A percentile compares a stretch with the other conserved stretches of the same genome.
Evolutionary conservation across 2,329 filamentous ascomycete genomes (phyloP).

Genomic region (Boeremia lycopersici): DNA sequence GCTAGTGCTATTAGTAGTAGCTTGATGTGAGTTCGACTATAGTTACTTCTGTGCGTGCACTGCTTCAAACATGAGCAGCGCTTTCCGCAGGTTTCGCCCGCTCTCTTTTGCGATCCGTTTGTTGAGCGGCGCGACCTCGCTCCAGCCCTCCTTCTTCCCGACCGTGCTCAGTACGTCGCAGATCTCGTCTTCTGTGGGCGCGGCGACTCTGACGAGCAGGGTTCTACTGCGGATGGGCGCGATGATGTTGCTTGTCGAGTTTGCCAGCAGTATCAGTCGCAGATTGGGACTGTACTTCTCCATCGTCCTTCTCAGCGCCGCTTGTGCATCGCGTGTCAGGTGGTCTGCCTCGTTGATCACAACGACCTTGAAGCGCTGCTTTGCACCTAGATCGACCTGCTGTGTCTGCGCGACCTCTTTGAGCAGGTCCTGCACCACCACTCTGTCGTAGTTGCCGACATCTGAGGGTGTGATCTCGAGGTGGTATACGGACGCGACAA

Average conservation of each 20-base stretch:
- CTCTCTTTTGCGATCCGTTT: constrained; percentile 87
- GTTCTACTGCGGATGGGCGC: constrained; percentile 95
- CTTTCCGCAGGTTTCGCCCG: constrained; percentile 85
- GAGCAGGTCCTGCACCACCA: constrained; percentile 91
- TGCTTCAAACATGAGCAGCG: constrained; percentile 94
- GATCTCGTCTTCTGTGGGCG: constrained; percentile 85
- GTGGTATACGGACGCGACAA: constrained; percentile 95
- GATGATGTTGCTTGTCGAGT: constrained; percentile 97
- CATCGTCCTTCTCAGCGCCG: constrained; percentile 93
- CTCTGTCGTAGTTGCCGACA: constrained; percentile 93
- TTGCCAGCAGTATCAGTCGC: constrained; percentile 87
- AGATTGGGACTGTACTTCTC: constrained; percentile 98
- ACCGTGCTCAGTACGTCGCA: constrained; percentile 72
- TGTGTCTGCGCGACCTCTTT: constrained; percentile 99
- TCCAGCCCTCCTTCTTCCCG: constrained; percentile 83
- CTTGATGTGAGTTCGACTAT: too few species aligned
- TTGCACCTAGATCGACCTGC: constrained; percentile 91
- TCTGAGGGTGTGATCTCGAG: constrained; percentile 98
- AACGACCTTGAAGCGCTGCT: constrained; percentile 95
- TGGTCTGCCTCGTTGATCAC: constrained; percentile 99
- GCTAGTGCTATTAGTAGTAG: constrained; percentile 56
- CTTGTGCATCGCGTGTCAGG: constrained; percentile 90
- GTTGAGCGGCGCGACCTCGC: constrained; percentile 76
- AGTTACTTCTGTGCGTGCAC: constrained; percentile 94
- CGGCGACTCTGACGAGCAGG: constrained; percentile 87